Base-by-base conservation (phyloP, 2,329 filamentous ascomycete genomes). In the Ustulina deusta region DNA sequence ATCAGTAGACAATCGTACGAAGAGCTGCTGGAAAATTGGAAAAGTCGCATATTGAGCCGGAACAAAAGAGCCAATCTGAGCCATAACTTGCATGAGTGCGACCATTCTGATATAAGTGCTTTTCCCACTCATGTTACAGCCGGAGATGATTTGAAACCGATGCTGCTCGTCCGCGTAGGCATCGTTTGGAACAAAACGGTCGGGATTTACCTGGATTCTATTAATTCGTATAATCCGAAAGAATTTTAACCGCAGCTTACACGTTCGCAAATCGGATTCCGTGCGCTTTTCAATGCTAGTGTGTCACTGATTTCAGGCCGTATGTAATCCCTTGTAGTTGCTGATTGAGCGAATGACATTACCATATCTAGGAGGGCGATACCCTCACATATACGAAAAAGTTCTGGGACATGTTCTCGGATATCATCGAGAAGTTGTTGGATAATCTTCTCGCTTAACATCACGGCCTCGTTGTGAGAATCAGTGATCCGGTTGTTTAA, bases 101-200 rank as follows among this genome's bases (percentile, higher is more conserved):
- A 97, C 84, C 1, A 92, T 91, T 57, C 93, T 89, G 69, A 98
- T 97, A 75, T 97, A 98, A 0, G 94, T 99, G 71, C 92, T 97
- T 78, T 98, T 99, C 0, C 94, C 96, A 73, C 93, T 97, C 96
- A 99, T 99, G 74, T 99, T 99, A 78, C 93, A 97, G 3, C 96
- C 95, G 0, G 95, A 98, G 70, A 99, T 90, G 69, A 98, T 91
- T 72, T 98, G 94, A 74, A 97, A 97, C 1, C 94, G 89, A 40
- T 90, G 89, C 68, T 95, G 90, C 38, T 91, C 86, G 0, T 90
- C 92, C 2, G 93, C 91, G 74, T 94, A 98, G 32, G 94, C 92
- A 75, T 98, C 94, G 71, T 98, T 98, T 0, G 96, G 92, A 3
- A 98, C 84, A 76, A 92, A 97, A 25, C 87, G 89, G 52, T 86